These are phyloP conservation scores for Cutaneotrichosporon cutaneum DNA, from an alignment of 1,284 basidiomycete species.

Conservation along the genomic window DNA sequence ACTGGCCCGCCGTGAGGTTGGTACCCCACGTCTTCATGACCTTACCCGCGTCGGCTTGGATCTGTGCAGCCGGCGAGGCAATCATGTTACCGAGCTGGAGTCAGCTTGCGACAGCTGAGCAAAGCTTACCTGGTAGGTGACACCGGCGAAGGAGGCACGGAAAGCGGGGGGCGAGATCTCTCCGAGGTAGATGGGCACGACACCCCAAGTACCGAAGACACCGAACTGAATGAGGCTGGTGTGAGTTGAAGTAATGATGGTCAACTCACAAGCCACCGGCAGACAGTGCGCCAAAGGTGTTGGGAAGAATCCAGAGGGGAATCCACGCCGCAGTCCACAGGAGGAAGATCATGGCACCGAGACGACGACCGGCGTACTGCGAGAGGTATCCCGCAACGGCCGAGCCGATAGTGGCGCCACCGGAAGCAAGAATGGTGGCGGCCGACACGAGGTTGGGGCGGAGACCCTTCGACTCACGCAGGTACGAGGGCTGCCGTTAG, in stretches of 20 bases:
- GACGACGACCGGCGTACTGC: slow-evolving; percentile 82
- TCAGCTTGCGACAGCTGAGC: not conserved
- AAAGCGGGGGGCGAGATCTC: slow-evolving; percentile 83
- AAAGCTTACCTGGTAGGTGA: slow-evolving; percentile 68
- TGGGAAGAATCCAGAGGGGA: slow-evolving; percentile 78
- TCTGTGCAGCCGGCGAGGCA: slow-evolving; percentile 81
- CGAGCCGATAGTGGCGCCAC: slow-evolving; percentile 74
- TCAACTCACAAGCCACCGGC: slow-evolving; percentile 40
- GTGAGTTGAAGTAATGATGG: not conserved
- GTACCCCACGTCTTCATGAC: slow-evolving; percentile 28
- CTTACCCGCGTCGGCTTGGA: slow-evolving; percentile 71
- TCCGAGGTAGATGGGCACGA: slow-evolving; percentile 60
- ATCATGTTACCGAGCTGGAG: slow-evolving; percentile 63
- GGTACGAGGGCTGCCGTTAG: slow-evolving; percentile 17
- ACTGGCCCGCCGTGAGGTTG: slow-evolving; percentile 37
- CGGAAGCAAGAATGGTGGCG: slow-evolving; percentile 78
- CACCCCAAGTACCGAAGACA: slow-evolving; percentile 66
- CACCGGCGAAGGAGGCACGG: slow-evolving; percentile 87
- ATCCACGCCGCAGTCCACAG: slow-evolving; percentile 58
- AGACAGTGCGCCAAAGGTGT: slow-evolving; percentile 43
- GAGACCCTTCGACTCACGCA: slow-evolving; percentile 36
- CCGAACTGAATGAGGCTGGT: slow-evolving; percentile 71
- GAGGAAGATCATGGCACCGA: slow-evolving; percentile 55
- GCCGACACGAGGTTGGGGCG: slow-evolving; percentile 64
- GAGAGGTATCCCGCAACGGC: slow-evolving; percentile 71